Base-by-base conservation (phyloP, 2,329 filamentous ascomycete genomes). In the Alternaria incomplexa region DNA sequence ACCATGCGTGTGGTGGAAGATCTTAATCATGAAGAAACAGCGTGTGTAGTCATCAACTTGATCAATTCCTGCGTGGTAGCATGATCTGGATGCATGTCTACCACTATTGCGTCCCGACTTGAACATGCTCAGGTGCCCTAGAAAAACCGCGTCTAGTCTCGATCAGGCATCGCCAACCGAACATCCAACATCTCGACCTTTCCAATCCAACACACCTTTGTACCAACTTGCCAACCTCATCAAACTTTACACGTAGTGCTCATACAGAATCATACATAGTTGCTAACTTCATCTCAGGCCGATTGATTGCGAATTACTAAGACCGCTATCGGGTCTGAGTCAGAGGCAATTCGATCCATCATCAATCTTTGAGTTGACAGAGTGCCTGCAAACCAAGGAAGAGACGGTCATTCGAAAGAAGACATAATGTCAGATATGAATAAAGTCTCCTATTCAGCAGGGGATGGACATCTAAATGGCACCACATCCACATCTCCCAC, bases 391-490 rank as follows among this genome's bases (percentile, higher is more conserved):
- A 13, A 45, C 40, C n/a, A 20, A 26, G 7, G 6, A 22, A 43
- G 30, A 53, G 22, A 12, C 12, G 17, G 17, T 25, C 12, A 6
- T 28, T 2, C n/a, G 10, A 32, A 12, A 15, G 15, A 48, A n/a
- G 15, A 25, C 25, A 64, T 10, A 12, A 68, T 71, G 53, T 66
- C 67, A 8, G 69, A 73, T 22, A 65, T 71, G 44, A 45, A 66
- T 30, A 58, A 53, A 4, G 67, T 62, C 6, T 47, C 70, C 6
- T 32, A 50, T 46, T 58, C 64, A 51, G 65, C 62, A 4, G 62
- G 66, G 12, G 55, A 50, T 3, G 54, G 46, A 30, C 64, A 61
- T 23, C 23, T 25, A 17, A 45, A 57, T 36, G 58, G 58, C 22
- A 47, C 23, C 13, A 40, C 45, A 28, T 28, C 47, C 20, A 40